Evolutionary conservation across 2,329 filamentous ascomycete genomes (phyloP), one percentile per base, ranked within the genome.

Genomic region (Helminthosporium solani): DNA sequence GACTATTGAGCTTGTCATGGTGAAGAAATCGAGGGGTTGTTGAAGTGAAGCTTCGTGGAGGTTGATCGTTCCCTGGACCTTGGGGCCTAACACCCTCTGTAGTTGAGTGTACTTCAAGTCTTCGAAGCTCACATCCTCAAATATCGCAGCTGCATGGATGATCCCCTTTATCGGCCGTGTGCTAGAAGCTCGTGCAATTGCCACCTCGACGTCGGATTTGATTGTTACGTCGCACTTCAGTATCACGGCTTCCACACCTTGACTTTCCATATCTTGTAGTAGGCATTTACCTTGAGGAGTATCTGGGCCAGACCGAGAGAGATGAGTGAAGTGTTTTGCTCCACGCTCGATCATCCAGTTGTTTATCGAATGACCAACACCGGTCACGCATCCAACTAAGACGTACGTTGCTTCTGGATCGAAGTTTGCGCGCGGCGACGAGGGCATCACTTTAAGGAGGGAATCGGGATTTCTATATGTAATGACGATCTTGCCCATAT

Each of bases 401-500:
- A 61, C 36, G 34, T 57, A 61, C 2, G 31, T 4, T 1, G 35
- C 36, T 2, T 45, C 30, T 19, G 42, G 28, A 20, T 45, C 42
- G 36, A 45, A 44, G 12, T 11, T 9, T 12, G 49, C 41, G 1
- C n/a, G 37, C 11, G 40, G 23, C 11, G 25, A 20, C 16, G 43
- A 28, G 27, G 47, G 41, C 14, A 23, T 23, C 36, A 51, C 12
- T 34, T 40, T 36, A 15, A 54, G 4, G 11, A 46, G 16, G 1
- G 49, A 36, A 4, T 42, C 40, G 3, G 33, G 36, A 12, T 48
- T 28, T 8, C 18, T 41, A 34, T 49, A 49, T 5, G 54, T 47
- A 7, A 74, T 50, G 11, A 74, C 68, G 1, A 74, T 52, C 51
- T 74, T 75, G 3, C 73, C 72, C 1, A 66, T 64, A 39, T 72